These are phyloP conservation scores for Trichoderma guizhouense DNA, from an alignment of 2,329 filamentous ascomycete genomes.

Conservation along the genomic window DNA sequence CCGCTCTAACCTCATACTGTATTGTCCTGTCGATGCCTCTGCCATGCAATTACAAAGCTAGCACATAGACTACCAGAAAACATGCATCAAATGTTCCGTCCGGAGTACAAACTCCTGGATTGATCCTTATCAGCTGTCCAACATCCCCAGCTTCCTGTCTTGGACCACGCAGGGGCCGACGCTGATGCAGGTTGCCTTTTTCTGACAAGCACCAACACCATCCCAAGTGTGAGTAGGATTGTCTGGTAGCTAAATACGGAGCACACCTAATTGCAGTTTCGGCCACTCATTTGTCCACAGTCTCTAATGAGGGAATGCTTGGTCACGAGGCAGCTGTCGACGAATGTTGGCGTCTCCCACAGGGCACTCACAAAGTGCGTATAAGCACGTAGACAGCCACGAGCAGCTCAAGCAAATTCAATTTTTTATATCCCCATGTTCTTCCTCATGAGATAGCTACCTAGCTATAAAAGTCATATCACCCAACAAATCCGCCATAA, in stretches of 20 bases:
- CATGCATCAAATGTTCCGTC: background rate
- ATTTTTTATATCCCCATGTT: background rate
- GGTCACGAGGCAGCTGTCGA: background rate
- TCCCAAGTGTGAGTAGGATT: background rate
- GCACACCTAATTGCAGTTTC: background rate
- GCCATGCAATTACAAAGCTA: background rate
- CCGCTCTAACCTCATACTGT: background rate
- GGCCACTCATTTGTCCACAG: background rate
- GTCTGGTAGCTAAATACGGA: background rate
- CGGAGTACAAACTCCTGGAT: background rate
- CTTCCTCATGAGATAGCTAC: background rate
- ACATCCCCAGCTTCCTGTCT: conserved; percentile 5
- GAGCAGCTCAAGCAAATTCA: background rate
- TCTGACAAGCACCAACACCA: conserved; percentile 2
- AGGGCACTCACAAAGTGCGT: background rate
- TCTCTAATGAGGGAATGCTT: background rate
- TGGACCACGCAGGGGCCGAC: background rate
- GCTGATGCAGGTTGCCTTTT: background rate
- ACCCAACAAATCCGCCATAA: background rate
- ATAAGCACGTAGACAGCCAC: background rate
- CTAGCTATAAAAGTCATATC: background rate
- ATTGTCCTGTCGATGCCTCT: background rate
- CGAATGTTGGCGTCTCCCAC: background rate
- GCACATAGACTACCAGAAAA: background rate
- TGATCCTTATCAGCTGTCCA: background rate